Evolutionary conservation across 177 flowering plant species (phyloP).

Genomic region (Vitis hybrid): DNA sequence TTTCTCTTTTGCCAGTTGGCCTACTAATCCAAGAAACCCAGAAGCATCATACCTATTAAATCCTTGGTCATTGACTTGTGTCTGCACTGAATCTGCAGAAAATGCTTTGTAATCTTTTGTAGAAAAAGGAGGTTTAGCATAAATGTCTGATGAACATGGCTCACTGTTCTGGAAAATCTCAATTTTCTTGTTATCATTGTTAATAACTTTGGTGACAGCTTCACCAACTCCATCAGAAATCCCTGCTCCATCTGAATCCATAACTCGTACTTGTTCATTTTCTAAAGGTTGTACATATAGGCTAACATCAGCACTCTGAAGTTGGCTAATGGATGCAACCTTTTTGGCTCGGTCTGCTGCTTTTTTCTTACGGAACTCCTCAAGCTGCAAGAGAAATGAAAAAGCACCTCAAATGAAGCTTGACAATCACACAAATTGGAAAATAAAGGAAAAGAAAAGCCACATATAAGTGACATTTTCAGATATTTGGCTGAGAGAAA

Average conservation of each 20-base stretch:
- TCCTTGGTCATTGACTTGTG: conserved; percentile 26
- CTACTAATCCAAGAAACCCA: conserved; percentile 13
- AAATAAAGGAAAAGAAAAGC: neutral
- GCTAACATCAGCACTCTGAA: conserved; percentile 27
- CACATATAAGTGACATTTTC: neutral
- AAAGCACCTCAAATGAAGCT: neutral
- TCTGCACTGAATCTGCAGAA: conserved; percentile 18
- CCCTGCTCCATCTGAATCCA: conserved; percentile 48
- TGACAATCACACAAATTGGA: neutral
- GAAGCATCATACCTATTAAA: conserved; percentile 22
- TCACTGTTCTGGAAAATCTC: conserved; percentile 25
- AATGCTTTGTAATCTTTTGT: conserved; percentile 15
- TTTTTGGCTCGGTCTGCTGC: conserved; percentile 74
- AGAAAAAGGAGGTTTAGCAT: conserved; percentile 15
- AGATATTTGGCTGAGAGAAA: neutral
- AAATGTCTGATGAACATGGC: conserved; percentile 19
- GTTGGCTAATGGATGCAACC: conserved; percentile 34
- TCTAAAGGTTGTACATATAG: conserved; percentile 33
- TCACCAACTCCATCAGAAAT: conserved; percentile 36
- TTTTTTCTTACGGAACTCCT: conserved; percentile 88
- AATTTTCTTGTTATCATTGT: conserved; percentile 20
- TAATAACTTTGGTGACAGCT: conserved; percentile 15
- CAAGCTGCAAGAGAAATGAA: conserved; percentile 52
- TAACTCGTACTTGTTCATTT: conserved; percentile 26
- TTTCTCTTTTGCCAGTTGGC: conserved; percentile 17